Base-by-base conservation (phyloP, 1,284 basidiomycete genomes). In the Marasmius sp. region DNA sequence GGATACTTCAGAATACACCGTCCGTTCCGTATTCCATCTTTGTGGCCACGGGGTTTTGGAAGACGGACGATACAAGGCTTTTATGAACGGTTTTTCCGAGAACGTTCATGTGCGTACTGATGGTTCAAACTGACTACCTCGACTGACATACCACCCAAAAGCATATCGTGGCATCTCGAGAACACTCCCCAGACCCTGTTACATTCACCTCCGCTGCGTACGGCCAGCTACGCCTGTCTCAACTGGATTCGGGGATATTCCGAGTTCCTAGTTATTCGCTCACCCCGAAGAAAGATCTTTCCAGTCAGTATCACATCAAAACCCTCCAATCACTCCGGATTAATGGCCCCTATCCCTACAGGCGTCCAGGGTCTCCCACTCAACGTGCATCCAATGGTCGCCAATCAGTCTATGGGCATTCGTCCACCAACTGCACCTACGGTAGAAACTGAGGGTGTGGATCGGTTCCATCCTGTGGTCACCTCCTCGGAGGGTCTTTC, bases 211-310 rank as follows among this genome's bases (percentile, higher is more conserved):
- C 87, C 22, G 85, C 89, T 9, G 89, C 90, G 2, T 86, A 86
- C 67, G 85, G 87, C 62, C 88, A 92, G 58, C 79, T 94, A 18
- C 83, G 87, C 49, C 80, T 97, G 6, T 87, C 86, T 64, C 77
- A 88, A 61, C 77, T 97, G 38, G 92, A 97, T 69, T 65, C 81
- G 0, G 72, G 83, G 1, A 85, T 96, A 68, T 98, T 97, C 78
- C 83, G 85, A 0, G 69, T 92, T 6, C 91, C 90, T 0, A 79
- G 87, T 59, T 87, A 83, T 69, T 77, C 72, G 1, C 67, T 82
- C 45, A 66, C 70, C 6, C 70, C 84, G 8, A 68, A 73, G 61
- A 79, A 74, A 63, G 66, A 75, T 6, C 65, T 91, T 18, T 65
- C 74, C 18, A 68, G 86, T 86, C 66, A 27, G 77, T 68, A 33